phyloP scores from a whole-genome alignment of 768 basidiomycete species.

The Termitomyces titanicus region DNA sequence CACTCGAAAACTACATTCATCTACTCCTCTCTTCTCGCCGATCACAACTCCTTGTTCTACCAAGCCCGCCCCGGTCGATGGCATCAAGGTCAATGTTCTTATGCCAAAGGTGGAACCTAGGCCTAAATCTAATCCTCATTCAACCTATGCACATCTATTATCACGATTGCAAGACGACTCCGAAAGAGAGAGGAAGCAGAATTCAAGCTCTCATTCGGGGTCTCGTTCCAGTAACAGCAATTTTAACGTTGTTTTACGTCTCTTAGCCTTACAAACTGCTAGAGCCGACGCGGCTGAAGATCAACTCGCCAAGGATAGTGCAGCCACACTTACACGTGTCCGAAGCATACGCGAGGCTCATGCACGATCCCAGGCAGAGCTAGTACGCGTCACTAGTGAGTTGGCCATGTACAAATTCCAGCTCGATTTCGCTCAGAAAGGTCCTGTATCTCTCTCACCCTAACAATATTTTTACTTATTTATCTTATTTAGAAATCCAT shows the following conservation, averaged over 20 bases:
- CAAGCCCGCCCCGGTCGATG: neutral
- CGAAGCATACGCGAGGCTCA: conserved; percentile 28
- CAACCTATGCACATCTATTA: neutral
- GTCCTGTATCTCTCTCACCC: conserved; percentile 16
- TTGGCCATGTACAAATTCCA: conserved; percentile 54
- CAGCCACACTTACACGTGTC: conserved; percentile 28
- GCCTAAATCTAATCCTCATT: neutral
- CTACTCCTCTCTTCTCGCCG: conserved; percentile 9
- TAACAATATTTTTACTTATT: neutral
- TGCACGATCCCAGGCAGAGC: conserved; percentile 24
- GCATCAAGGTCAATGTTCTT: neutral
- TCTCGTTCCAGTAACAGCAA: conserved; percentile 7
- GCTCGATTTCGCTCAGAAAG: conserved; percentile 53
- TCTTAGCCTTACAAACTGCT: conserved; percentile 30
- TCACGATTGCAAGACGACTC: neutral
- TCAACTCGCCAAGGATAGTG: conserved; percentile 18
- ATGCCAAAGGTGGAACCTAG: neutral
- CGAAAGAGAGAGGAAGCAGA: neutral
- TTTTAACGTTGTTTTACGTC: conserved; percentile 5
- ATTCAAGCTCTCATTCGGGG: neutral
- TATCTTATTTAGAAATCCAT: conserved; percentile 36
- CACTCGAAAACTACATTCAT: neutral
- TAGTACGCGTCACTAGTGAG: conserved; percentile 39
- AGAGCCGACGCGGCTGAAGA: conserved; percentile 36
- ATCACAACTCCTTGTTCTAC: neutral